Evolutionary conservation across 2,329 filamentous ascomycete genomes (phyloP).

Genomic region (Nakataea oryzae): DNA sequence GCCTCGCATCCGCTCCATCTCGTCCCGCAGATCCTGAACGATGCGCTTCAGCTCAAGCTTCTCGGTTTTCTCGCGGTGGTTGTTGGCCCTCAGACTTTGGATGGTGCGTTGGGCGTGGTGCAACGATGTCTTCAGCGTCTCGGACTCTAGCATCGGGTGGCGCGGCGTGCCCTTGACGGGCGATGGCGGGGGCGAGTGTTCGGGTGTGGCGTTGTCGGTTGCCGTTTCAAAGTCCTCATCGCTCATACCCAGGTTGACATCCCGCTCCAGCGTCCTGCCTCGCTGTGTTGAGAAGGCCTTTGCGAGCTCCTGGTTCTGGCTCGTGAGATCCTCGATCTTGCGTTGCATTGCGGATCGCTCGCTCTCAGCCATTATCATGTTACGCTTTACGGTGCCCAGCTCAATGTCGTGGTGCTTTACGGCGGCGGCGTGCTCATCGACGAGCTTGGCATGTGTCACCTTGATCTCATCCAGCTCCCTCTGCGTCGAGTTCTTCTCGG

Average conservation of each 20-base stretch:
- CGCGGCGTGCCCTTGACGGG: conserved; percentile 86
- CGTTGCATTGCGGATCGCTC: conserved; percentile 71
- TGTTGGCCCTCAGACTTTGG: conserved; percentile 85
- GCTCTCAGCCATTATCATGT: conserved; percentile 64
- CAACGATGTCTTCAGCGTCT: conserved; percentile 89
- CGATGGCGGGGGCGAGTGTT: conserved; percentile 83
- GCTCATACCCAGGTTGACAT: conserved; percentile 45
- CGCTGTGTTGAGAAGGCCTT: conserved; percentile 69
- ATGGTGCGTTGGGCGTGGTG: conserved; percentile 95
- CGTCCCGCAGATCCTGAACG: conserved; percentile 89
- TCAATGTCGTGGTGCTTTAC: conserved; percentile 86
- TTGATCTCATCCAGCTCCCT: conserved; percentile 88
- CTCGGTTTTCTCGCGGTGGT: conserved; percentile 96
- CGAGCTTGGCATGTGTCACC: conserved; percentile 64
- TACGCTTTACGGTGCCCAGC: conserved; percentile 72
- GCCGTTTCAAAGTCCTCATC: conserved; percentile 56
- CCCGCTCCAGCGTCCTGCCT: conserved; percentile 54
- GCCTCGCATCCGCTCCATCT: conserved; percentile 63
- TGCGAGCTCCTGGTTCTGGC: conserved; percentile 85
- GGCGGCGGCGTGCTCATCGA: conserved; percentile 66
- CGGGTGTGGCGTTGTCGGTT: conserved; percentile 63
- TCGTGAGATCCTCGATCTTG: conserved; percentile 78
- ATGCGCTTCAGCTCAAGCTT: conserved; percentile 93
- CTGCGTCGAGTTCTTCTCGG: conserved; percentile 69
- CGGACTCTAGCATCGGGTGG: conserved; percentile 84